Conservation (phyloP, 192 early-diverging fungal genomes). For the Powellomyces hirtus region DNA sequence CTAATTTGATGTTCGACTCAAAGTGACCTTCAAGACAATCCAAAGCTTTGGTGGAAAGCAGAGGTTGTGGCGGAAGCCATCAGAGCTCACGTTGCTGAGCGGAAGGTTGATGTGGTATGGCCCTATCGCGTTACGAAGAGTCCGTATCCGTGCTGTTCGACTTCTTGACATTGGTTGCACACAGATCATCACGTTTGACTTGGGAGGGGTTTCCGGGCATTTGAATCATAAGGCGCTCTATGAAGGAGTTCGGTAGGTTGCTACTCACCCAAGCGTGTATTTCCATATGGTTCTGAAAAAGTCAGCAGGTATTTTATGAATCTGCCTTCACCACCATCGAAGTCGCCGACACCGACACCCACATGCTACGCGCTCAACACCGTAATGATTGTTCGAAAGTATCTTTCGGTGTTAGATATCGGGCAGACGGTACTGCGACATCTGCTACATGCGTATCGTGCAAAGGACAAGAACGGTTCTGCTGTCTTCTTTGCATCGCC, state of each 20-base stretch:
- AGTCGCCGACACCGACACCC: too few species aligned
- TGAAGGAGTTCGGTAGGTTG: slow-evolving; percentile 56
- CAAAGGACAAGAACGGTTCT: background rate
- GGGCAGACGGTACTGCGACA: slow-evolving; percentile 10
- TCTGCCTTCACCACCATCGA: background rate
- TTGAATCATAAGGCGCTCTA: slow-evolving; percentile 82
- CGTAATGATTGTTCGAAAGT: slow-evolving; percentile 47
- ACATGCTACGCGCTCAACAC: slow-evolving; percentile 44
- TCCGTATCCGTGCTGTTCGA: background rate
- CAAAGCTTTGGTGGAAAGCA: slow-evolving; percentile 41
- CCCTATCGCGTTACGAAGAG: background rate
- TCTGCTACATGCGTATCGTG: slow-evolving; percentile 2
- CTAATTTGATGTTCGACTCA: too few species aligned
- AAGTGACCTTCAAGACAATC: slow-evolving; percentile 50
- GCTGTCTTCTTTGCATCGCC: slow-evolving; percentile 21
- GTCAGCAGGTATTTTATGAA: slow-evolving; percentile 28
- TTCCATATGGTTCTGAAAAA: background rate
- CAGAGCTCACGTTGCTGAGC: slow-evolving; percentile 19
- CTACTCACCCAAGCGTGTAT: too few species aligned
- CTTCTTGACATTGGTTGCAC: background rate
- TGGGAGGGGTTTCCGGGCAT: slow-evolving; percentile 84
- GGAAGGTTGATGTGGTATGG: slow-evolving; percentile 22
- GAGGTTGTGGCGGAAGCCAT: slow-evolving; percentile 21
- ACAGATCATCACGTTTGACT: slow-evolving; percentile 86
- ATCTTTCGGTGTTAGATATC: slow-evolving; percentile 49